Percentiles rank a stretch among this genome's conserved stretches.
These are phyloP conservation scores for Sistotremastrum niveocremeum DNA, from an alignment of 768 basidiomycete species.

Conservation along the genomic window DNA sequence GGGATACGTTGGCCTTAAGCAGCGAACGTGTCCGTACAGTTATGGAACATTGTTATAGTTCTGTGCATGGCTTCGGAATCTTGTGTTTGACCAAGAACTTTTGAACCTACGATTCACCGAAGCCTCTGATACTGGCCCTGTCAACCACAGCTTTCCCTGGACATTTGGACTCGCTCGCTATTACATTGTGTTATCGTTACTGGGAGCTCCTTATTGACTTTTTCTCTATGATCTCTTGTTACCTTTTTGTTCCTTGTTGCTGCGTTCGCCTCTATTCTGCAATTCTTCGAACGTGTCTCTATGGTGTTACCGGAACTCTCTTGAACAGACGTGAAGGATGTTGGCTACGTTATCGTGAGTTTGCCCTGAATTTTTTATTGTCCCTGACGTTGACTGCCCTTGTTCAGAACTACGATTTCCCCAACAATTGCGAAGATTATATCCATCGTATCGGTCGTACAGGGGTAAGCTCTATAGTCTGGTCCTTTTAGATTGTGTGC, in stretches of 20 bases:
- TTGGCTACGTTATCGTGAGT: conserved; percentile 90
- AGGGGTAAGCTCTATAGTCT: conserved; percentile 40
- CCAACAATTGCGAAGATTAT: conserved; percentile 96
- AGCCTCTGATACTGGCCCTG: no score
- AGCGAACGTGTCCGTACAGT: no score
- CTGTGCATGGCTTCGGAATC: no score
- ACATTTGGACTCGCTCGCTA: neutral
- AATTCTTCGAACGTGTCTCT: conserved; percentile 18
- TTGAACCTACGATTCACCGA: no score
- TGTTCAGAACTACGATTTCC: conserved; percentile 89
- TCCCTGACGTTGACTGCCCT: conserved; percentile 4
- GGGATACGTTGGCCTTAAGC: no score
- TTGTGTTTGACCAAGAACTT: no score
- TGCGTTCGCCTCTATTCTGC: conserved; percentile 9
- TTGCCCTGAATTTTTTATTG: conserved; percentile 4
- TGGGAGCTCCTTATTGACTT: conserved; percentile 26
- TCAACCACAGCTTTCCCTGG: neutral
- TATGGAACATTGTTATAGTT: no score
- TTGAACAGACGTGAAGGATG: conserved; percentile 91
- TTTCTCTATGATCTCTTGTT: conserved; percentile 20
- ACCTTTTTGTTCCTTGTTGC: conserved; percentile 5
- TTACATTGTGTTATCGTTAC: neutral
- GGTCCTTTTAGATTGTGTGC: neutral
- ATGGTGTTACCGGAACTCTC: conserved; percentile 14
- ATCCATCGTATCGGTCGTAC: conserved; percentile 98